Base-by-base conservation (phyloP, 371 early-diverging fungal species). In the Coemansia linderi region DNA sequence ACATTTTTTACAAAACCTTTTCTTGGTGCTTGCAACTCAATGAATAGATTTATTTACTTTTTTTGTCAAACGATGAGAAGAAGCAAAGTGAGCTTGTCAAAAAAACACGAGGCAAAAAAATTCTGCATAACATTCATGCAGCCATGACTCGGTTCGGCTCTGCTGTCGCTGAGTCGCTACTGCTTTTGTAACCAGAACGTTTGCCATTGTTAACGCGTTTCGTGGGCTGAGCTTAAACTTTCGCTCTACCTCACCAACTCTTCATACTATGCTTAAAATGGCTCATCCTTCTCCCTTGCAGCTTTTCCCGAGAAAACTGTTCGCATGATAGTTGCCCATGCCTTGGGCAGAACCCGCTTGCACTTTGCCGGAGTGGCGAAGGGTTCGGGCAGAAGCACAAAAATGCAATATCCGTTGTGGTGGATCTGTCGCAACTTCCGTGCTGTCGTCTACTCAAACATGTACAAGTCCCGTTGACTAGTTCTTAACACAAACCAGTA, bases 1-100 rank as follows among this genome's bases (percentile, higher is more conserved):
- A 79, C 80, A 80, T 80, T 37, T 24, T 59, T 41, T 57, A 44
- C 33, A 33, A 33, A 44, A n/a, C 19, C 19, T 44, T 44, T 44
- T 19, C 19, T 6, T 13, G 40, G 40, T 44, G 7, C 19, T 9
- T 31, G 2, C 50, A 24, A 12, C 17, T 13, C 54, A 15, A 43
- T n/a, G 13, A 43, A 43, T 17, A 40, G 15, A 17, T 43, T 43
- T 17, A 13, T n/a, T 43, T n/a, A 3, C 43, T 43, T 43, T 40
- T 43, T 40, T 40, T 40, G 2, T 9, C 43, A 4, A n/a, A 27
- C 27, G 41, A 60, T 40, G 33, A 5, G 33, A 33, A 33, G 5
- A 33, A 33, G 33, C 33, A 33, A 60, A 59, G 39, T 40, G 36
- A 17, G 15, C 38, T 33, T 5, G 33, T 22, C 22, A 33, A 33